A percentile compares a stretch with the other conserved stretches of the same genome.
Evolutionary conservation across 2,329 filamentous ascomycete species (phyloP).

Genomic region (Alternaria sp.): DNA sequence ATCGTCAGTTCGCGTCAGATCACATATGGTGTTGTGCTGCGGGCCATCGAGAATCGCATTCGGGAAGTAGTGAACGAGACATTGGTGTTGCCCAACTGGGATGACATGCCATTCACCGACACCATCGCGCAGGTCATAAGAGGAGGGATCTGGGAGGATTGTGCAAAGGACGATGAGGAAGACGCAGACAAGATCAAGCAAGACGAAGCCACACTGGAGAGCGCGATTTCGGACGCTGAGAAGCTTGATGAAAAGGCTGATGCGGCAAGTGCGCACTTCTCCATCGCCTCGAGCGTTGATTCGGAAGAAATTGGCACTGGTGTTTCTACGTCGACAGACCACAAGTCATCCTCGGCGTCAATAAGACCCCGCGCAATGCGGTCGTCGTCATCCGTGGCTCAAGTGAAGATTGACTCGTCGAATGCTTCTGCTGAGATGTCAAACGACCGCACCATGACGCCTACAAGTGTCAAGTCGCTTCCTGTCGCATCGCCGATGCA

Average conservation of each 20-base stretch:
- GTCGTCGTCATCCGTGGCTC: constrained; percentile 69
- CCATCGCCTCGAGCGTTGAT: constrained; percentile 28
- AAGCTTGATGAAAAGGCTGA: constrained; percentile 29
- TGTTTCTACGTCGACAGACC: constrained; percentile 34
- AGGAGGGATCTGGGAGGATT: constrained; percentile 77
- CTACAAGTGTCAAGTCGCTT: constrained; percentile 67
- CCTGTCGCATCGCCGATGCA: constrained; percentile 61
- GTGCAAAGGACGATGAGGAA: constrained; percentile 17
- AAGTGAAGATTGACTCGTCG: constrained; percentile 69
- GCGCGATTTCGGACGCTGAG: constrained; percentile 23
- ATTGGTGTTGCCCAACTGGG: constrained; percentile 91
- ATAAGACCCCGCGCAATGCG: constrained; percentile 62
- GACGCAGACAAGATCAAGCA: constrained; percentile 18
- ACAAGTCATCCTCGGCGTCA: constrained; percentile 15
- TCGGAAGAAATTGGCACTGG: constrained; percentile 25
- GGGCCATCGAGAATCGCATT: constrained; percentile 93
- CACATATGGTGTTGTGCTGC: constrained; percentile 88
- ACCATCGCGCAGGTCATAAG: constrained; percentile 79
- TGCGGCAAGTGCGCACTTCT: constrained; percentile 27
- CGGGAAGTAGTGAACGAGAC: constrained; percentile 94
- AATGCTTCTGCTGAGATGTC: constrained; percentile 64
- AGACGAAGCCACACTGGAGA: constrained; percentile 19
- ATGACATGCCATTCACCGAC: constrained; percentile 89
- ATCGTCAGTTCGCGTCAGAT: constrained; percentile 96
- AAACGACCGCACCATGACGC: constrained; percentile 65